These are phyloP conservation scores for Haplosporangium gracile DNA, from an alignment of 192 early-diverging fungal species.

Conservation along the genomic window DNA sequence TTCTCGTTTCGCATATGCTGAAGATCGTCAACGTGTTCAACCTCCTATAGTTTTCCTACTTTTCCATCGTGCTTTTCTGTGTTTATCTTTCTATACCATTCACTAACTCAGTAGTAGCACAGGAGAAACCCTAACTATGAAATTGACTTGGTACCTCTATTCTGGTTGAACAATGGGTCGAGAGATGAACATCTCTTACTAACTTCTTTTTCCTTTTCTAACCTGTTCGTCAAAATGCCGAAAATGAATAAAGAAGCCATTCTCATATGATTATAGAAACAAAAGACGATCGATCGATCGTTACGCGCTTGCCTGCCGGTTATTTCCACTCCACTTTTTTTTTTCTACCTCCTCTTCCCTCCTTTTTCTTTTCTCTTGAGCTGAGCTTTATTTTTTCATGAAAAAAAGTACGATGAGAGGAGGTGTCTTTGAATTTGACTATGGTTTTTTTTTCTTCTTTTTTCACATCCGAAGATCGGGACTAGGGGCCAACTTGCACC, in stretches of 20 bases:
- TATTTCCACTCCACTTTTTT: neutral
- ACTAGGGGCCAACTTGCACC: conserved; percentile 1
- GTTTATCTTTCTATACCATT: neutral
- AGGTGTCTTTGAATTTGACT: neutral
- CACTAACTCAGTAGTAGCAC: no score
- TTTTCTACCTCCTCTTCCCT: neutral
- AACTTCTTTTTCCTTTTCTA: neutral
- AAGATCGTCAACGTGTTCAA: no score
- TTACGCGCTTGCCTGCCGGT: neutral
- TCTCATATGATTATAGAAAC: neutral
- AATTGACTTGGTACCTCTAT: no score
- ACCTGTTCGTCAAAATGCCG: neutral
- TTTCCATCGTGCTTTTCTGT: neutral
- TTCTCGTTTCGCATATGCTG: neutral
- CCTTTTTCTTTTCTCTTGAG: neutral
- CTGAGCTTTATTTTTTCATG: neutral
- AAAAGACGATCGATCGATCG: conserved; percentile 1
- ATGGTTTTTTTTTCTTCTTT: neutral
- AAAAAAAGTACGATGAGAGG: neutral
- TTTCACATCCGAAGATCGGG: neutral
- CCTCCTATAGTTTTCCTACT: neutral
- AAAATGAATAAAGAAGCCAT: neutral
- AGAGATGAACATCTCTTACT: no score
- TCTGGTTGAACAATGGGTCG: no score
- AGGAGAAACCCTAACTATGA: no score